These are phyloP conservation scores for Medicago truncatula DNA, from an alignment of 306 rosid genomes.

Conservation along the genomic window DNA sequence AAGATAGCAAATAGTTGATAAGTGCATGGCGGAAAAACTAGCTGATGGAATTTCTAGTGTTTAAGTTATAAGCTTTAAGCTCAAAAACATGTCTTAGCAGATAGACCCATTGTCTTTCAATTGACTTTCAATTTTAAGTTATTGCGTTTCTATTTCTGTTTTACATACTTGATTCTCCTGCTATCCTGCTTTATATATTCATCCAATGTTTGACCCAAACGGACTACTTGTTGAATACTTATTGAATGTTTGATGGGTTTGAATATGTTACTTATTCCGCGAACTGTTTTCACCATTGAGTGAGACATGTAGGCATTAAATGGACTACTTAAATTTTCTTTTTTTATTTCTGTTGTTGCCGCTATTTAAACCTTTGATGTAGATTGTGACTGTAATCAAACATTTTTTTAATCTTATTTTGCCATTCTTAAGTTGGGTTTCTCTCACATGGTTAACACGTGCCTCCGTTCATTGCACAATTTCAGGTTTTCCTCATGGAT, in stretches of 20 bases:
- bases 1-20: too few relatives aligned
- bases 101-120: background rate
- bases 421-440: background rate
- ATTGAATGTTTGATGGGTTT: too few relatives aligned
- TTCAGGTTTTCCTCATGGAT: conserved; percentile 92
- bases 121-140: conserved; percentile 13
- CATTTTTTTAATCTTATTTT: background rate
- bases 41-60: too few relatives aligned
- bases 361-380: conserved; percentile 17
- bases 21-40: too few relatives aligned
- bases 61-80: too few relatives aligned
- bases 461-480: conserved; percentile 33
- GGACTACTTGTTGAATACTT: too few relatives aligned
- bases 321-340: background rate
- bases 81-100: too few relatives aligned
- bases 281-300: too few relatives aligned
- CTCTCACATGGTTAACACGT: conserved; percentile 1
- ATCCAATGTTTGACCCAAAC: too few relatives aligned
- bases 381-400: conserved; percentile 29
- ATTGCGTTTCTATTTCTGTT: background rate
- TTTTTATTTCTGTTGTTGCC: background rate
- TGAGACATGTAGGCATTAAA: too few relatives aligned
- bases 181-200: too few relatives aligned
- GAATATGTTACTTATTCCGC: too few relatives aligned
- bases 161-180: background rate